Evolutionary conservation across 352 stramenopile genomes (phyloP), one percentile per base, ranked within the genome.

Genomic region (Globisporangium recalcitrans): DNA sequence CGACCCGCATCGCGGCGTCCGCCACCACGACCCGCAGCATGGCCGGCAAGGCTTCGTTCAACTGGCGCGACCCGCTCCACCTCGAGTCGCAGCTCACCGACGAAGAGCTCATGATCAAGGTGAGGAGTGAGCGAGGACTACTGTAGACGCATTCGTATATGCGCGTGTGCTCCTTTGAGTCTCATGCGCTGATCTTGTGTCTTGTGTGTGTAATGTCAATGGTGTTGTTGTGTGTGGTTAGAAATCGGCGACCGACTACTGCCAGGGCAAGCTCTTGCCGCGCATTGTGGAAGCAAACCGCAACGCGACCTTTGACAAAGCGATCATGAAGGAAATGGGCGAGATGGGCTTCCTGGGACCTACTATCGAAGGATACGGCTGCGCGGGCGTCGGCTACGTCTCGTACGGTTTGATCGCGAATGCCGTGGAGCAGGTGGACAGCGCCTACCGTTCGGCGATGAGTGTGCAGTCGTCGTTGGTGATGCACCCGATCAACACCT

Each of bases 401-500:
- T 93, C 88, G 27, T 99, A 99, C 70, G 97, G 97, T 14, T 71
- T 99, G 13, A 97, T 99, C 56, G 94, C 97, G 10, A 97, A 97
- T 21, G 97, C 97, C 40, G 93, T 99, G 19, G 97, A 99, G 81
- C 70, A 85, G 31, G 83, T 99, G 4, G 97, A 99, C 83, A 98
- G 91, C 34, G 87, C 85, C 10, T 99, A 99, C 79, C 82, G 97
- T 24, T 98, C 92, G 38, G 94, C 95, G 51, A 98, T 99, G 93
- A 98, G 88, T 66, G 97, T 99, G 31, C 97, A 99, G 76, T 98
- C 88, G 56, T 98, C 91, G 46, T 75, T 99, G 19, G 97, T 99
- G 31, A 99, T 99, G 97, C 92, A 98, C 76, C 97, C 97, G 42
- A 99, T 99, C 75, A 97, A 98, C 74, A 93, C 85, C 6, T 99